These are phyloP conservation scores for Glarea lozoyensis DNA, from an alignment of 495 filamentous ascomycete genomes.

Conservation along the genomic window DNA sequence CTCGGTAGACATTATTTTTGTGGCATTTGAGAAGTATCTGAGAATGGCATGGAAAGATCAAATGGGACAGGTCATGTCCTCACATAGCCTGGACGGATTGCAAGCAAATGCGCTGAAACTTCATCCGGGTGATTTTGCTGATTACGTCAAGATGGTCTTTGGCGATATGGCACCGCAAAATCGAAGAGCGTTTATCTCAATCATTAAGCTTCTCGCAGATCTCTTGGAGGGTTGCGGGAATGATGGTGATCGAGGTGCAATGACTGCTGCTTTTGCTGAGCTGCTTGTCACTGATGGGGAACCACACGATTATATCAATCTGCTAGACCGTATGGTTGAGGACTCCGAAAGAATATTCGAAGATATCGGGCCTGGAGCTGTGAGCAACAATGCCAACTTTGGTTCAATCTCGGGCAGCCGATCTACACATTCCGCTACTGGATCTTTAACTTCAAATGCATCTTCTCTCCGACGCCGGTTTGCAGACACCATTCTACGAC, in stretches of 20 bases:
- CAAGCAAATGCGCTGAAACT: constrained; percentile 66
- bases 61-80: constrained; percentile 72
- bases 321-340: constrained; percentile 86
- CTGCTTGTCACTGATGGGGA: constrained; percentile 69
- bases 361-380: constrained; percentile 44
- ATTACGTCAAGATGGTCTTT: constrained; percentile 70
- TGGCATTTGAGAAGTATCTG: constrained; percentile 90
- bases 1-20: constrained; percentile 81
- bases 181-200: constrained; percentile 72
- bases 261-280: constrained; percentile 88
- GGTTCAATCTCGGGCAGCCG: constrained; percentile 38
- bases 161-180: constrained; percentile 85
- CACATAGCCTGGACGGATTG: constrained; percentile 53
- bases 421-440: constrained; percentile 33
- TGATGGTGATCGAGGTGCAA: constrained; percentile 81
- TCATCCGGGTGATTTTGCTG: constrained; percentile 73
- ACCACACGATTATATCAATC: constrained; percentile 76
- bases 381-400: constrained; percentile 25
- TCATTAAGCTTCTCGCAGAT: constrained; percentile 79
- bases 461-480: constrained; percentile 80
- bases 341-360: constrained; percentile 86
- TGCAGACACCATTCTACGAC: constrained; percentile 62
- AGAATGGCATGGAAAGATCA: constrained; percentile 79
- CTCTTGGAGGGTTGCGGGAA: constrained; percentile 90
- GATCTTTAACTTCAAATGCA: constrained; percentile 53